A percentile compares a stretch with the other conserved stretches of the same genome.
These are phyloP conservation scores for Mayamaea pseudoterrestris DNA, from an alignment of 108 stramenopile species.

Conservation along the genomic window DNA sequence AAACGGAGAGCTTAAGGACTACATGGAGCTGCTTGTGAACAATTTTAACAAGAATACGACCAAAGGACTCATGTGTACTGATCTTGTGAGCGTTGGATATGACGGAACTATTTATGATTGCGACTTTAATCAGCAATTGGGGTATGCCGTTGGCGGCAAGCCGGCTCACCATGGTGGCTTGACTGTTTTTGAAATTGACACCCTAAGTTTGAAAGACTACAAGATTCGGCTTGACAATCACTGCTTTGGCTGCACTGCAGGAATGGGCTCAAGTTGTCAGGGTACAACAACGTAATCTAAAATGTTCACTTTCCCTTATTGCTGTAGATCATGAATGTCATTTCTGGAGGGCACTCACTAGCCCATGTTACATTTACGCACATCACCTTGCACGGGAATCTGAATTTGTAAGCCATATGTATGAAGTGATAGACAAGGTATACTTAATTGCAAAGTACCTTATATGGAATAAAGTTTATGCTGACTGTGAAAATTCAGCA, in stretches of 20 bases:
- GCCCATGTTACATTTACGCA: no score
- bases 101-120: slow-evolving; percentile 88
- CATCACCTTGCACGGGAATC: no score
- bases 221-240: slow-evolving; percentile 85
- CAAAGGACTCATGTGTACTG: slow-evolving; percentile 72
- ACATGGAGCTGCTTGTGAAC: slow-evolving; percentile 92
- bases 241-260: slow-evolving; percentile 97
- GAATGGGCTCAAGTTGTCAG: slow-evolving; percentile 81
- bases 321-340: no score
- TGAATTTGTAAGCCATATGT: no score
- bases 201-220: slow-evolving; percentile 58
- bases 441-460: no score
- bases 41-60: slow-evolving; percentile 86
- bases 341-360: no score
- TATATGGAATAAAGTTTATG: no score
- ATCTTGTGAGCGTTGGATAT: slow-evolving; percentile 70
- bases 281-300: slow-evolving; percentile 52
- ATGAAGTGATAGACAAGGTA: no score
- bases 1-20: slow-evolving; percentile 81
- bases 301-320: slow-evolving; percentile 3
- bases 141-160: slow-evolving; percentile 63
- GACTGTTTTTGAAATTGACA: slow-evolving; percentile 84
- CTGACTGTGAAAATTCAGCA: no score
- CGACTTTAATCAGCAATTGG: slow-evolving; percentile 97
- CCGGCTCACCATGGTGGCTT: slow-evolving; percentile 18